Base-by-base conservation (phyloP, 768 basidiomycete genomes). In the Mycena chlorophos region DNA sequence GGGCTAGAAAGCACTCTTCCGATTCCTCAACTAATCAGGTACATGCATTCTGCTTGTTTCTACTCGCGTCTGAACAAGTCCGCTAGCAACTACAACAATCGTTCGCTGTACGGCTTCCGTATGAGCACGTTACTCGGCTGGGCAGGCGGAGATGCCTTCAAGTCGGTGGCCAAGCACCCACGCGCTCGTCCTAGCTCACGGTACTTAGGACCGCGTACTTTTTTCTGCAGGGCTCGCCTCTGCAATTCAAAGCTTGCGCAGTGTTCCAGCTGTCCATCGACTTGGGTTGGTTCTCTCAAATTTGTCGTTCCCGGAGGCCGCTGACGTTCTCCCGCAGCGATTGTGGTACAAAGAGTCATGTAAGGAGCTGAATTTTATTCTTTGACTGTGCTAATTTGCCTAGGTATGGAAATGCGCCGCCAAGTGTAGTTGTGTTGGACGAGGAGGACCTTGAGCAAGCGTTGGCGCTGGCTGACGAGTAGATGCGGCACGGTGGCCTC, bases 1-100 rank as follows among this genome's bases (percentile, higher is more conserved):
- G 91, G 92, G 13, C 73, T 94, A 23, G 91, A 93, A 69, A 93
- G 90, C 61, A 90, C 88, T 3, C 71, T 94, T n/a, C 91, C 91
- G 5, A 80, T 94, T 52, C 91, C 91, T 3, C 91, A 94, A 64
- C 74, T 94, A 37, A 78, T 91, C 54, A 91, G 87, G 91, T 86
- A 55, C n/a, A n/a, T n/a, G n/a, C n/a, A n/a, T n/a, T n/a, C n/a
- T n/a, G n/a, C n/a, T n/a, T n/a, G n/a, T n/a, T n/a, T n/a, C n/a
- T n/a, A n/a, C n/a, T n/a, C 17, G 31, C 31, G 8, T 34, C 31
- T 8, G 17, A 8, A 17, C 31, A 43, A 26, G 16, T 55, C 52
- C 12, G 51, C 26, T 64, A 93, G 91, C 65, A 94, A 94, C 63
- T 87, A 86, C 68, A 84, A 83, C 51, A 87, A 85, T 64, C 81